Conservation (phyloP, 2,329 filamentous ascomycete species). For the Hawksworthiomyces lignivorus region DNA sequence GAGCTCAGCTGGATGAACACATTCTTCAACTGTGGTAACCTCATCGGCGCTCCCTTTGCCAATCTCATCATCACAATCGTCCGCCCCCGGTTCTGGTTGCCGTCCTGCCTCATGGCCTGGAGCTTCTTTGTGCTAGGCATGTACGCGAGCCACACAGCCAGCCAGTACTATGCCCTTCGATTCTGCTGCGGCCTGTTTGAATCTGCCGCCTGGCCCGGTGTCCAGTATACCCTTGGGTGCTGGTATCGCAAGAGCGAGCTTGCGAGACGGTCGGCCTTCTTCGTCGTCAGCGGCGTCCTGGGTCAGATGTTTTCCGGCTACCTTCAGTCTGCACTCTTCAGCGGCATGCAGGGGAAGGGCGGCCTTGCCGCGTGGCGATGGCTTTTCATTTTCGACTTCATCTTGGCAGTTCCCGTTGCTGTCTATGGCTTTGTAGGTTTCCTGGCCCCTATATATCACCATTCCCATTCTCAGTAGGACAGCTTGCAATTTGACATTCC, state of each 20-base stretch:
- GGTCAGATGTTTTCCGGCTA: slow-evolving; percentile 60
- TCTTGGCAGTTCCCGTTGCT: slow-evolving; percentile 29
- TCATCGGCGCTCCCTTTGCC: slow-evolving; percentile 34
- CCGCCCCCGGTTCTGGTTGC: slow-evolving; percentile 34
- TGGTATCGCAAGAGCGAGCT: slow-evolving; percentile 63
- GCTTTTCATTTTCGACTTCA: slow-evolving; percentile 17
- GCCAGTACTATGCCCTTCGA: slow-evolving; percentile 38
- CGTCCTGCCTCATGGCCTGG: slow-evolving; percentile 29
- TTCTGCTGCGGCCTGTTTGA: slow-evolving; percentile 48
- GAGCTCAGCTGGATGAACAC: slow-evolving; percentile 38
- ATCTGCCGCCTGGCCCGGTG: slow-evolving; percentile 46
- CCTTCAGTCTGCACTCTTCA: slow-evolving; percentile 51
- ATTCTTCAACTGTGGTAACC: slow-evolving; percentile 38
- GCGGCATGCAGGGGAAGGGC: slow-evolving; percentile 37
- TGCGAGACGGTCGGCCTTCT: slow-evolving; percentile 49
- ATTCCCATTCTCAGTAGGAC: too few species aligned
- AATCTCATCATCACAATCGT: slow-evolving; percentile 38
- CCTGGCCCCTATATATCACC: too few species aligned
- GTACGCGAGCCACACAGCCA: slow-evolving; percentile 29
- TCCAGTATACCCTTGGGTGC: slow-evolving; percentile 33
- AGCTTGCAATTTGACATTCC: too few species aligned
- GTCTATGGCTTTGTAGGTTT: slow-evolving; percentile 26
- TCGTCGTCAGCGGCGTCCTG: slow-evolving; percentile 51
- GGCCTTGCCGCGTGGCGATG: slow-evolving; percentile 12
- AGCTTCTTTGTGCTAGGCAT: slow-evolving; percentile 33